Base-by-base conservation (phyloP, 2,329 filamentous ascomycete species). In the Trichoderma hamatum region DNA sequence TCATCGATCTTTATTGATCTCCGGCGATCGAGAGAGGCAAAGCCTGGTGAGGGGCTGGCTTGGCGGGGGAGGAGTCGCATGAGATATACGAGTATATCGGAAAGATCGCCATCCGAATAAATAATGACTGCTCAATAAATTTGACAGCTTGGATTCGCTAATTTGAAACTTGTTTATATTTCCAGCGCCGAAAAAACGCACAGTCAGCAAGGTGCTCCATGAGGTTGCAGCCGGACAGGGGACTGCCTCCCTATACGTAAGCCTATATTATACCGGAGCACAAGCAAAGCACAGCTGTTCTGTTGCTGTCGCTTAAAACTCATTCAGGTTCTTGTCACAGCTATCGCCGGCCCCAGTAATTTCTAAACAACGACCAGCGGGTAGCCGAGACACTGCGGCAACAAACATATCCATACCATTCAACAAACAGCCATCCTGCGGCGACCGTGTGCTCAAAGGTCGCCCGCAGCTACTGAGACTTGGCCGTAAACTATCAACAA, bases 21-120 rank as follows among this genome's bases (percentile, higher is more conserved):
- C 54, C 39, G 63, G 52, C 39, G 52, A 67, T 66, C 52, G 51
- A 55, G 62, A 56, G 62, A 56, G 34, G 62, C 51, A 36, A 46
- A 24, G 21, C 16, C 58, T 32, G 54, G 49, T 67, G 64, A 67
- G 64, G 64, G 64, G 63, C 34, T 58, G 54, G 32, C 64, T 59
- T 14, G 21, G 54, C 26, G 13, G 36, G 28, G 52, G 21, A 54
- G 39, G 30, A 26, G 34, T 10, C 28, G 32, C 26, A 30, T 21
- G 64, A 28, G 39, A 51, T 59, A 28, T 52, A 24, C 54, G 39
- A 43, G 16, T 43, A 43, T 43, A 58, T 51, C 54, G 39, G 43
- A 28, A 36, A 26, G 43, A 51, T 49, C 64, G 55, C 43, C 64
- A 30, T 59, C 52, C 39, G 34, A 34, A 46, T 6, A 51, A n/a